Base-by-base conservation (phyloP, 129 eudicot species). In the Lactuca sativa region DNA sequence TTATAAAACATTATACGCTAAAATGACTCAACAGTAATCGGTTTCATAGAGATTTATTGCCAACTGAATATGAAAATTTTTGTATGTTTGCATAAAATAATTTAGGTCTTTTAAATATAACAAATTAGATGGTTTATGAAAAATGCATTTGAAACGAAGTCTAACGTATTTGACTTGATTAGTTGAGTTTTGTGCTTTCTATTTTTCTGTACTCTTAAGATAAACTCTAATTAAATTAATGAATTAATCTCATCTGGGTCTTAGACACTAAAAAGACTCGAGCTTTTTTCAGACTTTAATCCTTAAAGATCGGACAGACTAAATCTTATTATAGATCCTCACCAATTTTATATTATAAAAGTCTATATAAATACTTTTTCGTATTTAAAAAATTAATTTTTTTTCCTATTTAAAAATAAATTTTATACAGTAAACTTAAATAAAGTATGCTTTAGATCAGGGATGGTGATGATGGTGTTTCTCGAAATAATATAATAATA, bases 241-340 rank as follows among this genome's bases (percentile, higher is more conserved):
- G 30, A 11, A 53, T 54, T 7, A 17, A 47, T 69, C 31, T 25
- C 11, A 2, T 34, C 51, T 16, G 66, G 66, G 66, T 60, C 37
- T 61, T 66, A 65, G 18, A 44, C 11, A 33, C 62, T 37, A 17
- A 62, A 79, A 74, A 67, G 75, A 51, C 62, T 73, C 51, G 14
- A 72, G 37, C 80, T 81, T 67, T 71, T 47, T 60, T 31, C 34
- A 77, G 47, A 54, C 79, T 81, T 81, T 85, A 78, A 81, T 30
- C 78, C 61, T 65, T 53, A 66, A 71, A 81, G 74, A 49, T 66
- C 44, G 66, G 77, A 72, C 73, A 67, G 59, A 15, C 58, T 77
- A 81, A 67, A 60, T 76, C 72, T 65, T 64, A 65, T 55, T 67
- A 32, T 78, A 79, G 82, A 83, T 83, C 66, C 68, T 52, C 21